Evolutionary conservation across 805 yeast species (phyloP).

Genomic region (Lipomyces spencermartinsiae): DNA sequence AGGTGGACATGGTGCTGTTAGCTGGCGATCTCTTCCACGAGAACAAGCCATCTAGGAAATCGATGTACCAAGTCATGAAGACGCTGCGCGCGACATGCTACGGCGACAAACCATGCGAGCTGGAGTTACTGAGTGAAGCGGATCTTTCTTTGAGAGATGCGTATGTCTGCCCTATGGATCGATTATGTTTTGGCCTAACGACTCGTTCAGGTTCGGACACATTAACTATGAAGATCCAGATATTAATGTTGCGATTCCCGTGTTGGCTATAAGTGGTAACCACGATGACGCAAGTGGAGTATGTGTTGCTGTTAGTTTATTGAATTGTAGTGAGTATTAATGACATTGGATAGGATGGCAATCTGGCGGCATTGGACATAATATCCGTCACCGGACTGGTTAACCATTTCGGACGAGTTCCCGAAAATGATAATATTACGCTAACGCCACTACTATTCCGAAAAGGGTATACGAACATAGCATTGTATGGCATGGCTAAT

Average conservation of each 20-base stretch:
- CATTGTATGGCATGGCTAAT: slow-evolving; percentile 87
- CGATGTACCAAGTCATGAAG: slow-evolving; percentile 81
- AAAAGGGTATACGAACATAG: slow-evolving; percentile 81
- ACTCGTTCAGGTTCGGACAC: slow-evolving; percentile 55
- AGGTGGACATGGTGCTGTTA: slow-evolving; percentile 83
- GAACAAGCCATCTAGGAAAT: slow-evolving; percentile 85
- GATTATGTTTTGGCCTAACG: background rate
- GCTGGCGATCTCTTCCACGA: slow-evolving; percentile 93
- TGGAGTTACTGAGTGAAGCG: slow-evolving; percentile 84
- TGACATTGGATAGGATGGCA: slow-evolving; percentile 39
- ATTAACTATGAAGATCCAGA: slow-evolving; percentile 93
- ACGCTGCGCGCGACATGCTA: slow-evolving; percentile 73
- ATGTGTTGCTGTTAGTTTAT: slow-evolving; percentile 45
- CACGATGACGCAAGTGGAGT: slow-evolving; percentile 97
- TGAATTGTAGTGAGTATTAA: slow-evolving; percentile 6
- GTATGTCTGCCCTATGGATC: slow-evolving; percentile 18
- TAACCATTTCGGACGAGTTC: slow-evolving; percentile 87
- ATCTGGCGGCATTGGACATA: slow-evolving; percentile 85
- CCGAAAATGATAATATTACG: slow-evolving; percentile 73
- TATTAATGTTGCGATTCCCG: slow-evolving; percentile 84
- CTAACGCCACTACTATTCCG: slow-evolving; percentile 79
- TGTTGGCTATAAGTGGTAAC: slow-evolving; percentile 92
- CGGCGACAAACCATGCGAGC: slow-evolving; percentile 86
- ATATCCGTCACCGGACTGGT: slow-evolving; percentile 79
- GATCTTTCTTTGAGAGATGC: slow-evolving; percentile 60